Evolutionary conservation across 2,329 filamentous ascomycete genomes (phyloP).

Genomic region (Tolypocladium capitatum): DNA sequence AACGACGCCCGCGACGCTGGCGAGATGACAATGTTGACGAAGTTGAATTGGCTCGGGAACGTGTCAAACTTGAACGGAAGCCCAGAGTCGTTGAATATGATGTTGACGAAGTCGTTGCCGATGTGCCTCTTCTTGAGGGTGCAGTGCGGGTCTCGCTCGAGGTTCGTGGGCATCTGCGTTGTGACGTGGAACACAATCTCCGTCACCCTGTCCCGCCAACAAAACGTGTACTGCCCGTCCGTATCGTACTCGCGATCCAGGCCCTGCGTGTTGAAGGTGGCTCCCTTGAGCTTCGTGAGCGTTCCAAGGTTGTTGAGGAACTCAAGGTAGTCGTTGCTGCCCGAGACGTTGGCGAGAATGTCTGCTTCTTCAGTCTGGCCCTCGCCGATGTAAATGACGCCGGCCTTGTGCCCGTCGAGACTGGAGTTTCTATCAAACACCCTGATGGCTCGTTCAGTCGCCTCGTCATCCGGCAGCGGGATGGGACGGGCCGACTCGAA

Average conservation of each 20-base stretch:
- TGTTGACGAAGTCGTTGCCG: conserved; percentile 95
- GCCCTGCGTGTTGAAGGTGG: conserved; percentile 86
- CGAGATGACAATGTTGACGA: conserved; percentile 90
- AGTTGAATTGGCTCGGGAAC: conserved; percentile 91
- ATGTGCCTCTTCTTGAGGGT: conserved; percentile 88
- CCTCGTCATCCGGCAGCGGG: conserved; percentile 57
- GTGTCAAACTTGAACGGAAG: conserved; percentile 77
- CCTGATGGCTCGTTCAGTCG: conserved; percentile 59
- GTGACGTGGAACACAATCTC: conserved; percentile 94
- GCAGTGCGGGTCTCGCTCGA: conserved; percentile 61
- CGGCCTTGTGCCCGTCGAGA: conserved; percentile 90
- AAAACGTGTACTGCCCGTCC: conserved; percentile 81
- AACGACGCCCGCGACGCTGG: conserved; percentile 72
- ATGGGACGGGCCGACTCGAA: conserved; percentile 54
- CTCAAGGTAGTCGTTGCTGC: conserved; percentile 75
- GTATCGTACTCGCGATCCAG: conserved; percentile 63
- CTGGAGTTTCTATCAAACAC: conserved; percentile 79
- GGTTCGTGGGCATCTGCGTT: conserved; percentile 91
- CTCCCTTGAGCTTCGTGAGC: conserved; percentile 65
- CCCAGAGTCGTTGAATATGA: conserved; percentile 97
- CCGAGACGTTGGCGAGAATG: conserved; percentile 75
- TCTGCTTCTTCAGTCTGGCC: conserved; percentile 71
- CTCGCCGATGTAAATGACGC: conserved; percentile 84
- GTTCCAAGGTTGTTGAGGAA: conserved; percentile 76
- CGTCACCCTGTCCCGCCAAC: conserved; percentile 88